These are phyloP conservation scores for Chytridiales sp. DNA, from an alignment of 371 early-diverging fungal genomes.

Conservation along the genomic window DNA sequence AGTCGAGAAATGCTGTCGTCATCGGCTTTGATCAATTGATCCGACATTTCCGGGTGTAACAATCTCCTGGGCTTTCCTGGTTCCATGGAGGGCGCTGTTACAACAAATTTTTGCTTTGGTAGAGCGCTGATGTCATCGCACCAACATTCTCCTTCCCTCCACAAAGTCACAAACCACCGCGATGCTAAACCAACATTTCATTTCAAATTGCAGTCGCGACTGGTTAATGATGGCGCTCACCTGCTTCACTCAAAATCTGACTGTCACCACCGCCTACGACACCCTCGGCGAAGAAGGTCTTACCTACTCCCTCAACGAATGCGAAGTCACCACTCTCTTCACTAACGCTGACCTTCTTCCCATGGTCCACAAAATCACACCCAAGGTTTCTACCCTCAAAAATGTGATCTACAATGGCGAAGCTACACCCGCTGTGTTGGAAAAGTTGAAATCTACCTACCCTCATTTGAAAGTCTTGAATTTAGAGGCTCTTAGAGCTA, in stretches of 20 bases:
- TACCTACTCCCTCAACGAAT: slow-evolving; percentile 80
- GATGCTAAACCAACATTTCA: slow-evolving; percentile 6
- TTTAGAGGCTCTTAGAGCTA: slow-evolving; percentile 61
- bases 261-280: slow-evolving; percentile 85
- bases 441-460: slow-evolving; percentile 36
- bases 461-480: slow-evolving; percentile 50
- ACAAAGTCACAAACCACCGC: too few relatives aligned
- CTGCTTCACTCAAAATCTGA: slow-evolving; percentile 67
- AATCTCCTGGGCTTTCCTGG: too few relatives aligned
- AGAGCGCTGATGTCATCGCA: neutral
- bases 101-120: neutral
- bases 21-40: too few relatives aligned
- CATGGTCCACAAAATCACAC: slow-evolving; percentile 50
- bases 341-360: slow-evolving; percentile 80
- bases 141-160: too few relatives aligned
- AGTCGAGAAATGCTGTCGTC: neutral
- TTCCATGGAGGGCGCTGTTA: neutral
- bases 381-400: slow-evolving; percentile 64
- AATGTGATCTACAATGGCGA: slow-evolving; percentile 76
- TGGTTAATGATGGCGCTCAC: slow-evolving; percentile 74
- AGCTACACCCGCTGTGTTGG: slow-evolving; percentile 43
- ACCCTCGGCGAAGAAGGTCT: slow-evolving; percentile 88
- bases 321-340: slow-evolving; percentile 74
- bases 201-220: slow-evolving; percentile 53
- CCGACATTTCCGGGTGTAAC: too few relatives aligned